Evolutionary conservation across 1,284 basidiomycete species (phyloP).

Genomic region (Irpex sp.): DNA sequence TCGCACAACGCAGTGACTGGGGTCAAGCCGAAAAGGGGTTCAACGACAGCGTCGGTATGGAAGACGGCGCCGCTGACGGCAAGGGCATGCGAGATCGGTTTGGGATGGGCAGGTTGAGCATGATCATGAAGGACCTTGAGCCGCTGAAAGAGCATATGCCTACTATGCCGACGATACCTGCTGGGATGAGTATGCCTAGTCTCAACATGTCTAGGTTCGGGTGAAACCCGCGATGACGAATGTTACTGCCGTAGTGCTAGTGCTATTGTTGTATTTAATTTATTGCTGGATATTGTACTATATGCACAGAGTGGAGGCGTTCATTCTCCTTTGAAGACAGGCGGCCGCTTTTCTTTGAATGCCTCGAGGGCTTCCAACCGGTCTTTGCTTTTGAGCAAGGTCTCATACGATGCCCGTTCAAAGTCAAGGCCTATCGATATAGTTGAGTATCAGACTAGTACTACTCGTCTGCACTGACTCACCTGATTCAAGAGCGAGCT

Average conservation of each 20-base stretch:
- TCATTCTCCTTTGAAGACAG: slow-evolving; percentile 81
- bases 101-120: slow-evolving; percentile 59
- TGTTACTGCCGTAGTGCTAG: no score
- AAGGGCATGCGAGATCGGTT: slow-evolving; percentile 64
- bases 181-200: slow-evolving; percentile 42
- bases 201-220: slow-evolving; percentile 36
- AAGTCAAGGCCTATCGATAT: slow-evolving; percentile 68
- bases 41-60: slow-evolving; percentile 49
- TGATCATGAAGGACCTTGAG: slow-evolving; percentile 83
- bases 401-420: slow-evolving; percentile 83
- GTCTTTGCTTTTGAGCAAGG: slow-evolving; percentile 75
- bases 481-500: slow-evolving; percentile 36
- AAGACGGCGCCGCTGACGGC: slow-evolving; percentile 36
- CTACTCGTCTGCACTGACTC: no score
- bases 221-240: background rate
- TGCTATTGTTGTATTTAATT: background rate
- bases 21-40: slow-evolving; percentile 72
- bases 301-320: background rate
- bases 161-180: slow-evolving; percentile 25
- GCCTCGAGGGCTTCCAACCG: slow-evolving; percentile 82
- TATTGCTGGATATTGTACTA: slow-evolving; percentile 3
- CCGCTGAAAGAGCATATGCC: slow-evolving; percentile 40
- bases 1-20: slow-evolving; percentile 89
- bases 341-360: slow-evolving; percentile 84
- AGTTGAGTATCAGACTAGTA: background rate